phyloP scores from a whole-genome alignment of 805 yeast species.

The Candida pseudoglaebosa region DNA sequence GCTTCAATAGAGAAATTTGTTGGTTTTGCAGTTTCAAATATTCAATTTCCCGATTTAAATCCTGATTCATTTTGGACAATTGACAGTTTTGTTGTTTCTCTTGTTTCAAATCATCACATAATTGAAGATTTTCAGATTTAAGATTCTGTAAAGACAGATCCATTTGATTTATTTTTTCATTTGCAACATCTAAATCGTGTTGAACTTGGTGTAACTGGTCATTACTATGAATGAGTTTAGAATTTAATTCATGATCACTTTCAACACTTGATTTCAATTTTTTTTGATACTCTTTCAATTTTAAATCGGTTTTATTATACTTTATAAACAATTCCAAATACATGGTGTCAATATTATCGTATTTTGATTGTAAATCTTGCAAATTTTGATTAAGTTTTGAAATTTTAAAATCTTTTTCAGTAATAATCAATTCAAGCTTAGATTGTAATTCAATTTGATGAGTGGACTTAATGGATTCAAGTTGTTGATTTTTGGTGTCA shows the following conservation, averaged over 20 bases:
- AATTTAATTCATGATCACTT: not conserved
- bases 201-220: no score
- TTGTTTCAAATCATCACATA: no score
- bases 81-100: no score
- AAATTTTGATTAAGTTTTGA: constrained; percentile 2
- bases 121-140: no score
- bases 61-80: no score
- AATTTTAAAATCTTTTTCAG: constrained; percentile 20
- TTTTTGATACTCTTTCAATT: not conserved
- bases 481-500: not conserved
- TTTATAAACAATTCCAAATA: not conserved
- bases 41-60: no score
- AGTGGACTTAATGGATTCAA: constrained; percentile 10
- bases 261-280: not conserved
- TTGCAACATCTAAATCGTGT: no score
- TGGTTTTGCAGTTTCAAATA: no score
- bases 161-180: no score
- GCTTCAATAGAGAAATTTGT: no score
- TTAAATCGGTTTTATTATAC: not conserved
- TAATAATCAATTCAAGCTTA: constrained; percentile 20
- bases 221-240: no score
- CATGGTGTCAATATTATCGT: not conserved
- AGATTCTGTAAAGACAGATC: no score
- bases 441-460: constrained; percentile 22
- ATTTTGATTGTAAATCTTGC: not conserved